Conservation (phyloP, 768 basidiomycete genomes). For the Leccinum olivaceopallidum region DNA sequence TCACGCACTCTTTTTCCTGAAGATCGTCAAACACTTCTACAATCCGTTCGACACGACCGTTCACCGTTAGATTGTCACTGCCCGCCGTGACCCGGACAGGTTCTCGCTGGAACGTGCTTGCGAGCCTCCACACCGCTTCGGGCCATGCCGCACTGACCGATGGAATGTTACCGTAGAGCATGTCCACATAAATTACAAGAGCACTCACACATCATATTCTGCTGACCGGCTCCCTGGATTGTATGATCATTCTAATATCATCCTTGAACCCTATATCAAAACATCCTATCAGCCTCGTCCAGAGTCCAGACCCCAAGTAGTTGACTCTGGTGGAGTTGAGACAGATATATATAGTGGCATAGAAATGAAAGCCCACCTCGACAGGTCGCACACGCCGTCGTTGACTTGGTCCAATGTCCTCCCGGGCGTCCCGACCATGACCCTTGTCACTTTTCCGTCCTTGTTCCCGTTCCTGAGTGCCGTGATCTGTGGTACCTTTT, state of each 20-base stretch:
- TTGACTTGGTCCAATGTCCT: conserved; percentile 89
- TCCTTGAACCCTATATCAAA: conserved; percentile 98
- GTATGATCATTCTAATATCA: conserved; percentile 89
- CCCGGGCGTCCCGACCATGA: conserved; percentile 96
- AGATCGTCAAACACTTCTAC: conserved; percentile 91
- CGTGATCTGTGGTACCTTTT: conserved; percentile 79
- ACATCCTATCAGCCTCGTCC: conserved; percentile 98
- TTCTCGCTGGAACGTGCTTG: conserved; percentile 80
- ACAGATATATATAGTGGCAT: background rate
- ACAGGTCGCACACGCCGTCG: conserved; percentile 82
- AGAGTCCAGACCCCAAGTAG: conserved; percentile 70
- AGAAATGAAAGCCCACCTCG: conserved; percentile 48
- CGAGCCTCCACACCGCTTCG: conserved; percentile 86
- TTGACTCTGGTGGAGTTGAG: conserved; percentile 54
- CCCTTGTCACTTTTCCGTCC: conserved; percentile 55
- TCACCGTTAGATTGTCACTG: conserved; percentile 91
- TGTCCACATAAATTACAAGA: background rate
- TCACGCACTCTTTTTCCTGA: conserved; percentile 80
- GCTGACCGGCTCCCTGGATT: conserved; percentile 47
- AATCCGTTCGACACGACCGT: conserved; percentile 85
- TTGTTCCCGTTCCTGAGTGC: conserved; percentile 58
- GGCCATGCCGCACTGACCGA: conserved; percentile 99
- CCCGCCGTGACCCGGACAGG: conserved; percentile 94
- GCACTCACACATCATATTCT: conserved; percentile 91
- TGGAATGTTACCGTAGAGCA: background rate